These are phyloP conservation scores for Epipyxis sp. DNA, from an alignment of 108 stramenopile genomes.

Conservation along the genomic window DNA sequence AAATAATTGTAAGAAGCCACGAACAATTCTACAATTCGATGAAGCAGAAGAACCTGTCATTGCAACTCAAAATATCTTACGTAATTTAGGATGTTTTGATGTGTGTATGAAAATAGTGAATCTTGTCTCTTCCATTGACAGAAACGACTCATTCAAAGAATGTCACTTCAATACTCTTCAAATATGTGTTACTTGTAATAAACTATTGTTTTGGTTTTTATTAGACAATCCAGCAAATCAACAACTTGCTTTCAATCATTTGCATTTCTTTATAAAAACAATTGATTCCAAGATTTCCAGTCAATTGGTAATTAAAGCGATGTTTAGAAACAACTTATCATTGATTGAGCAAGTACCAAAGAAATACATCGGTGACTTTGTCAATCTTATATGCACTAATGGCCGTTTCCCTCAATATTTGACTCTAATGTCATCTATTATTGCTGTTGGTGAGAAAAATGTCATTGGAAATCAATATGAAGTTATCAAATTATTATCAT, in stretches of 20 bases:
- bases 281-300: slow-evolving; percentile 32
- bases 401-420: slow-evolving; percentile 38
- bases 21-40: slow-evolving; percentile 18
- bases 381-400: slow-evolving; percentile 9
- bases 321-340: slow-evolving; percentile 33
- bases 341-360: slow-evolving; percentile 36
- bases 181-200: not conserved
- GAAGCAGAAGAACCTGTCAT: not conserved
- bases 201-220: slow-evolving; percentile 16
- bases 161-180: not conserved
- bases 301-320: slow-evolving; percentile 33
- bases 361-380: slow-evolving; percentile 33
- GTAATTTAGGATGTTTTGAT: slow-evolving; percentile 39
- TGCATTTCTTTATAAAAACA: slow-evolving; percentile 29
- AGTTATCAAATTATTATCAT: slow-evolving; percentile 17
- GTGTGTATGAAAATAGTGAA: slow-evolving; percentile 1
- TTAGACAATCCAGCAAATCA: slow-evolving; percentile 29
- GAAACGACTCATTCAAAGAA: not conserved
- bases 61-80: slow-evolving; percentile 33
- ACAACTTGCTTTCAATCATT: not conserved
- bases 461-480: slow-evolving; percentile 29
- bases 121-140: slow-evolving; percentile 7
- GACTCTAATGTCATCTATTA: slow-evolving; percentile 26
- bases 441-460: slow-evolving; percentile 28
- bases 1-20: not conserved